Percentiles rank a stretch among this genome's conserved stretches.
Conservation (phyloP, 495 filamentous ascomycete genomes). For the Penicillium salamii region DNA sequence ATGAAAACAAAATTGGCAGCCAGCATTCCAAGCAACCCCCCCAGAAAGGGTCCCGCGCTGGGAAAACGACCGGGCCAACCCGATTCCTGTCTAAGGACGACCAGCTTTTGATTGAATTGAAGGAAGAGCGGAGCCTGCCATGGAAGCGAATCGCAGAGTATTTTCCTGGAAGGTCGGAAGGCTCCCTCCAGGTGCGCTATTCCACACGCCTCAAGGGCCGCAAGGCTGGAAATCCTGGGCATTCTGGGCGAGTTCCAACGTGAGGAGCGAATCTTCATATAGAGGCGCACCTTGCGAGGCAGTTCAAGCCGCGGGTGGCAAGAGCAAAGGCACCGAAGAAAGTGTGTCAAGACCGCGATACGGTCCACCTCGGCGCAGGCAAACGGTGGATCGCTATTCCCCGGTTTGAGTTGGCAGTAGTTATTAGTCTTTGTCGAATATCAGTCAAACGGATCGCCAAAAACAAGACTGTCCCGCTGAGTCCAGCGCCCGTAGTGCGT, state of each 20-base stretch:
- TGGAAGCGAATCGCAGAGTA: slow-evolving; percentile 12
- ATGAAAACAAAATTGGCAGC: slow-evolving; percentile 4
- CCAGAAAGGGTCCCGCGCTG: neutral
- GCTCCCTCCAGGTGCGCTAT: slow-evolving; percentile 13
- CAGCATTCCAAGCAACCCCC: slow-evolving; percentile 1
- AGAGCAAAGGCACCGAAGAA: slow-evolving; percentile 1
- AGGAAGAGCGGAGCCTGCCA: slow-evolving; percentile 6
- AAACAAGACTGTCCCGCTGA: neutral
- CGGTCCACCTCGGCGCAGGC: slow-evolving; percentile 12
- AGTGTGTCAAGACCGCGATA: slow-evolving; percentile 9
- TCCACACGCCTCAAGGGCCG: slow-evolving; percentile 8
- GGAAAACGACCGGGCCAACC: slow-evolving; percentile 3
- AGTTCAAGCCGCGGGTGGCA: slow-evolving; percentile 3
- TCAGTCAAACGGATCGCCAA: neutral
- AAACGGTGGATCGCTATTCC: slow-evolving; percentile 13
- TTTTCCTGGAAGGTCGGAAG: slow-evolving; percentile 11
- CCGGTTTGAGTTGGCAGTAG: slow-evolving; percentile 3
- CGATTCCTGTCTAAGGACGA: slow-evolving; percentile 11
- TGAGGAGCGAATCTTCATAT: slow-evolving; percentile 1
- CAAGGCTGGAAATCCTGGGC: slow-evolving; percentile 1
- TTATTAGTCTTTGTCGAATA: neutral
- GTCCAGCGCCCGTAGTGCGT: neutral
- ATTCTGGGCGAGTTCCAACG: slow-evolving; percentile 1
- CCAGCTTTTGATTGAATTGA: slow-evolving; percentile 14
- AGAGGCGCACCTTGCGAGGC: slow-evolving; percentile 1